Percentiles rank a stretch among this genome's conserved stretches.
Evolutionary conservation across 495 filamentous ascomycete genomes (phyloP).

Genomic region (Darksidea phi): DNA sequence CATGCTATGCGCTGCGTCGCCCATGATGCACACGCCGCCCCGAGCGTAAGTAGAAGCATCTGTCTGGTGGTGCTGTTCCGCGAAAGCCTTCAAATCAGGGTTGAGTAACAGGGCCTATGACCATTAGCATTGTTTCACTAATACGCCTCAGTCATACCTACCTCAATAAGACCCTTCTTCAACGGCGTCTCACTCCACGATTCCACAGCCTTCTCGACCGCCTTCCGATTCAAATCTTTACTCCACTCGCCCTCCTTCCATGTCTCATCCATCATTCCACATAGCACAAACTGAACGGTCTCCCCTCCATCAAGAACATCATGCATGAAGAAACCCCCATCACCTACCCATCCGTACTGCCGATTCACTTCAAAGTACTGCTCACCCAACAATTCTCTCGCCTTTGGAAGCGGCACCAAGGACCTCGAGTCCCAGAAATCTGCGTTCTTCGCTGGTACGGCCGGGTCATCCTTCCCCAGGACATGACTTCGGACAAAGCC

Average conservation of each 20-base stretch:
- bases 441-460: not conserved
- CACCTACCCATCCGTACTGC: constrained; percentile 23
- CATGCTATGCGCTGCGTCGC: constrained; percentile 37
- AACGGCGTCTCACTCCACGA: constrained; percentile 7
- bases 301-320: constrained; percentile 14
- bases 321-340: constrained; percentile 21
- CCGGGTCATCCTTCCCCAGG: constrained; percentile 10
- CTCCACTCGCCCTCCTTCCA: constrained; percentile 9
- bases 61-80: constrained; percentile 2
- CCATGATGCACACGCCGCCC: constrained; percentile 25
- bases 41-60: constrained; percentile 16
- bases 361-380: constrained; percentile 10
- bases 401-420: constrained; percentile 7
- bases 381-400: constrained; percentile 8
- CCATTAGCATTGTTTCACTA: not conserved
- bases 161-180: constrained; percentile 16
- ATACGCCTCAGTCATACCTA: not conserved
- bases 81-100: constrained; percentile 12
- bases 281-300: constrained; percentile 16
- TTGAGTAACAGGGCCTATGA: constrained; percentile 16
- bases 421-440: not conserved
- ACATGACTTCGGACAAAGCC: constrained; percentile 11
- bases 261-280: not conserved
- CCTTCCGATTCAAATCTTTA: constrained; percentile 3
- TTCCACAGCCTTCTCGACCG: constrained; percentile 1